Percentiles rank a stretch among this genome's conserved stretches.
Evolutionary conservation across 2,329 filamentous ascomycete genomes (phyloP).

Genomic region (Trichoderma sp.): DNA sequence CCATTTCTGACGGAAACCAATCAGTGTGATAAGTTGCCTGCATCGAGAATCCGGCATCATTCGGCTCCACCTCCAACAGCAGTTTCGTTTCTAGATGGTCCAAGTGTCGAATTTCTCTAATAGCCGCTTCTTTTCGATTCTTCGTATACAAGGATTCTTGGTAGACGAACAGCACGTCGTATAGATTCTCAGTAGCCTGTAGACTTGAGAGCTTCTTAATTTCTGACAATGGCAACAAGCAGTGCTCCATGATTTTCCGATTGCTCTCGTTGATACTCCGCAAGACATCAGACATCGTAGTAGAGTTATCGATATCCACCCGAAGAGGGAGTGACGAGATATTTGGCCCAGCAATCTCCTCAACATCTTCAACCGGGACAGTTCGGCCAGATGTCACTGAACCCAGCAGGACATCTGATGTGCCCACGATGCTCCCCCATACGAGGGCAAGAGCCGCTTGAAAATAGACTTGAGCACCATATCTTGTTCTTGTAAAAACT

Average conservation of each 20-base stretch:
- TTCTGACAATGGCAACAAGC: conserved; percentile 60
- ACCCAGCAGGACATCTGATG: conserved; percentile 67
- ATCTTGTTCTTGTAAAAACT: conserved; percentile 39
- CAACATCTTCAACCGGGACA: conserved; percentile 65
- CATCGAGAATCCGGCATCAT: conserved; percentile 38
- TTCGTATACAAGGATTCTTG: conserved; percentile 63
- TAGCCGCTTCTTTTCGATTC: conserved; percentile 29
- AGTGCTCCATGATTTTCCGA: conserved; percentile 61
- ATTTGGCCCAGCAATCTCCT: conserved; percentile 74
- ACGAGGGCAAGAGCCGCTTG: conserved; percentile 69
- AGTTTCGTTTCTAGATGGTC: conserved; percentile 76
- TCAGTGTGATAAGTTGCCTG: conserved; percentile 48
- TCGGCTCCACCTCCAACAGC: conserved; percentile 72
- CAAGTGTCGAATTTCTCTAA: conserved; percentile 56
- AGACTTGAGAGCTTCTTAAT: conserved; percentile 62
- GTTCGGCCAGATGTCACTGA: conserved; percentile 80
- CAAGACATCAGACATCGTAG: conserved; percentile 58
- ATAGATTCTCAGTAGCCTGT: conserved; percentile 56
- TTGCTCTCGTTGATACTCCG: conserved; percentile 62
- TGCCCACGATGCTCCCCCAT: conserved; percentile 61
- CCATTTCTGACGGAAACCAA: conserved; percentile 52
- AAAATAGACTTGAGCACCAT: conserved; percentile 69
- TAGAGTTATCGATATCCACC: conserved; percentile 52
- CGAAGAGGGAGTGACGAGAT: conserved; percentile 72
- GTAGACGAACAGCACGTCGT: conserved; percentile 79